Percentiles rank a stretch among this genome's conserved stretches.
phyloP scores from a whole-genome alignment of 345 rosid genomes.

The Citrus australasica region DNA sequence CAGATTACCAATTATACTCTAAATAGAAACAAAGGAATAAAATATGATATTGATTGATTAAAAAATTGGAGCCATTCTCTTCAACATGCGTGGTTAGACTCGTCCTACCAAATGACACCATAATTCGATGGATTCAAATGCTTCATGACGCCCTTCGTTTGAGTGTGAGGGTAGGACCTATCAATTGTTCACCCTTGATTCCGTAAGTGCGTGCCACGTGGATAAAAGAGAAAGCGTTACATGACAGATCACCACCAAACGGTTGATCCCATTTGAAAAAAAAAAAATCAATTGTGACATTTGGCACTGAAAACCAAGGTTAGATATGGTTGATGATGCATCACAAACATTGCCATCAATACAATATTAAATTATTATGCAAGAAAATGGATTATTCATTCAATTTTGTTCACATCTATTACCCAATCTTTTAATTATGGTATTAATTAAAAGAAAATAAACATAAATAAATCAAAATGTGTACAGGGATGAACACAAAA shows the following conservation, averaged over 20 bases:
- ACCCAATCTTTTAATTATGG: not conserved
- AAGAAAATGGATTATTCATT: not conserved
- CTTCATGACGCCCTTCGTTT: not conserved
- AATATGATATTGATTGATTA: not conserved
- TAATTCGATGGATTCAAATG: not conserved
- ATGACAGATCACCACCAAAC: constrained; percentile 6
- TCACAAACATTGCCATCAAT: not conserved
- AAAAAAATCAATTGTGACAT: not conserved
- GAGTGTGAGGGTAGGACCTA: not conserved
- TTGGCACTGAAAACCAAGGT: not conserved
- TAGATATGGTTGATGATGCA: not conserved
- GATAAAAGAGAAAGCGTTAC: not conserved
- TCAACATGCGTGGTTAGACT: not conserved
- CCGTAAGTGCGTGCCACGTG: not conserved
- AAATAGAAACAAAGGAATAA: not conserved
- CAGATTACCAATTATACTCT: too few relatives aligned
- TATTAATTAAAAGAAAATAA: not conserved
- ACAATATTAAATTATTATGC: not conserved
- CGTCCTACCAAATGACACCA: not conserved
- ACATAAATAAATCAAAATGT: not conserved
- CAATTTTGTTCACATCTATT: not conserved
- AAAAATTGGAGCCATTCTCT: not conserved
- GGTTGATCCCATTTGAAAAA: not conserved
- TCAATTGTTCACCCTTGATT: not conserved
- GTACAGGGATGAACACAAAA: not conserved